A percentile compares a stretch with the other conserved stretches of the same genome.
These are phyloP conservation scores for Chrysopogon serrulatus DNA, from an alignment of 176 grass and related monocot species.

Conservation along the genomic window DNA sequence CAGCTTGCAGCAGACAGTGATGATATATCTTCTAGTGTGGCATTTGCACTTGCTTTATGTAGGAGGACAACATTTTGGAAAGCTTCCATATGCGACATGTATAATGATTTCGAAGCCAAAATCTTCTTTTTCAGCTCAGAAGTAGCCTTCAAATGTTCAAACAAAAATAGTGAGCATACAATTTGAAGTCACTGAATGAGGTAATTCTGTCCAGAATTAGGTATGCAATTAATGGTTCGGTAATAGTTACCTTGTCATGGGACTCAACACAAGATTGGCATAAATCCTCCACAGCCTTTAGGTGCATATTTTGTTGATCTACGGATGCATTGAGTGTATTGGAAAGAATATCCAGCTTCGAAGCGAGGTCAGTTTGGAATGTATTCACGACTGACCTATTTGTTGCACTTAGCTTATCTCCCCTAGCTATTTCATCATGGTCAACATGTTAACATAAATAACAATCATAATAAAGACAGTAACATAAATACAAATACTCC, in stretches of 20 bases:
- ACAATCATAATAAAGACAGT: not conserved
- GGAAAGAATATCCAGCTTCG: conserved; percentile 72
- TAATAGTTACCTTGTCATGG: conserved; percentile 72
- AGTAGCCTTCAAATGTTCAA: conserved; percentile 50
- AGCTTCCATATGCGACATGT: conserved; percentile 78
- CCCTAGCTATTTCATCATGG: conserved; percentile 52
- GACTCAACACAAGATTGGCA: conserved; percentile 87
- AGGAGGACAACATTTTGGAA: conserved; percentile 85
- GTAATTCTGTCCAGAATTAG: not conserved
- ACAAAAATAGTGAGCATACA: not conserved
- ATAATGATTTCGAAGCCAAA: conserved; percentile 68
- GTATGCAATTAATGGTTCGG: not conserved
- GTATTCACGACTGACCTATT: conserved; percentile 83
- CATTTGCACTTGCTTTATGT: conserved; percentile 83
- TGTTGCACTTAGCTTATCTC: conserved; percentile 66
- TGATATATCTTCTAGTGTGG: conserved; percentile 72
- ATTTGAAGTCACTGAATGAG: not conserved
- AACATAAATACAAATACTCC: not conserved
- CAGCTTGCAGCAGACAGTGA: conserved; percentile 57
- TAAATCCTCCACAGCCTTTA: conserved; percentile 67
- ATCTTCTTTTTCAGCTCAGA: conserved; percentile 80
- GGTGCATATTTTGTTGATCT: conserved; percentile 74
- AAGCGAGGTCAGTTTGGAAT: conserved; percentile 67
- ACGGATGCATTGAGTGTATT: conserved; percentile 66
- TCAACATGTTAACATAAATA: not conserved